Conservation (phyloP, 2,329 filamentous ascomycete genomes). For the Trichophyton benhamiae region DNA sequence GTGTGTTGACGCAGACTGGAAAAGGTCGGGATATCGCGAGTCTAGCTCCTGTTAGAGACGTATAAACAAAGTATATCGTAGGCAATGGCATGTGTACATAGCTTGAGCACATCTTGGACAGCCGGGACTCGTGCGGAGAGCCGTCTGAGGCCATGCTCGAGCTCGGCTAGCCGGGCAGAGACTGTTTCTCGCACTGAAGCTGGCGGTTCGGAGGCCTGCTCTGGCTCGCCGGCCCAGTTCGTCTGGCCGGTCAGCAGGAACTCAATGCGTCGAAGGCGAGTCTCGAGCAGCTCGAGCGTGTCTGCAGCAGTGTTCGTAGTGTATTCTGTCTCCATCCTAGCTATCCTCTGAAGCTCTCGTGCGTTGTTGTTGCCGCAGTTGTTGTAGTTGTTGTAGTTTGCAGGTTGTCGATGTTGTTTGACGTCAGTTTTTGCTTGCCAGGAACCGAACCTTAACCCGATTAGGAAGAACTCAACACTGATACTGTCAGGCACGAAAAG, state of each 20-base stretch:
- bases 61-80: slow-evolving; percentile 1
- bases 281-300: slow-evolving; percentile 34
- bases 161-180: slow-evolving; percentile 25
- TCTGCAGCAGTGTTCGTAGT: slow-evolving; percentile 23
- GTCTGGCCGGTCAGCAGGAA: slow-evolving; percentile 34
- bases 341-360: not conserved
- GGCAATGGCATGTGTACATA: slow-evolving; percentile 23
- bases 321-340: not conserved
- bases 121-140: slow-evolving; percentile 28
- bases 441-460: not conserved
- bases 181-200: slow-evolving; percentile 22
- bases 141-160: slow-evolving; percentile 29
- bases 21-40: slow-evolving; percentile 31
- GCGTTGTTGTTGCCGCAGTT: not conserved
- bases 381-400: not conserved
- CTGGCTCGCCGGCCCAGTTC: slow-evolving; percentile 30
- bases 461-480: not conserved
- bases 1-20: slow-evolving; percentile 24
- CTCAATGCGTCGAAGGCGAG: slow-evolving; percentile 33
- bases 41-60: slow-evolving; percentile 19
- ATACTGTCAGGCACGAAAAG: not conserved
- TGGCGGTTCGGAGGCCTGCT: slow-evolving; percentile 7
- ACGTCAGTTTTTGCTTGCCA: not conserved
- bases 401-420: not conserved
- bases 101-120: slow-evolving; percentile 31